A percentile compares a stretch with the other conserved stretches of the same genome.
Conservation (phyloP, 1,284 basidiomycete species). For the Cerrena zonata region DNA sequence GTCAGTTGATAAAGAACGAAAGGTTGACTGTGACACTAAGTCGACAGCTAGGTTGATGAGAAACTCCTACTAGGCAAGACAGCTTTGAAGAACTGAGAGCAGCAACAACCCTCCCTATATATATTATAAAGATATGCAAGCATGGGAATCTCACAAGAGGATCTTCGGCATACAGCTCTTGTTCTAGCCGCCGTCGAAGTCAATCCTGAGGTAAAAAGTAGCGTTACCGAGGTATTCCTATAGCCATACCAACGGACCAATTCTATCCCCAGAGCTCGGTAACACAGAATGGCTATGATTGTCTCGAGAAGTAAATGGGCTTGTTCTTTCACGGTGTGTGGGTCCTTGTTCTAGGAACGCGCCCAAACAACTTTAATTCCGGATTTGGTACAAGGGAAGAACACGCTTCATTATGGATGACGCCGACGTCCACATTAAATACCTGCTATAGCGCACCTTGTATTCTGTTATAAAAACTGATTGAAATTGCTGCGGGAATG, state of each 20-base stretch:
- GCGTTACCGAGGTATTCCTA: too few species aligned
- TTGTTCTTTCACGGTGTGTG: neutral
- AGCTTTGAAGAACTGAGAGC: too few species aligned
- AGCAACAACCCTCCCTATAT: too few species aligned
- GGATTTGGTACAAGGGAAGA: neutral
- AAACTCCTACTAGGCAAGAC: too few species aligned
- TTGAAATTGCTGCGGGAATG: too few species aligned
- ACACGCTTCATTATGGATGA: neutral
- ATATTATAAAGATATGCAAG: too few species aligned
- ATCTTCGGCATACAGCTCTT: too few species aligned
- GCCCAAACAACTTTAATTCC: neutral
- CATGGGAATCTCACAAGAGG: too few species aligned
- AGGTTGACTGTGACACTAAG: neutral
- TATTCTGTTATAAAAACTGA: too few species aligned
- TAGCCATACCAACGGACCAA: neutral
- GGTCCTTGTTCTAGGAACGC: neutral
- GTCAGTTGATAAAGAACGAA: neutral
- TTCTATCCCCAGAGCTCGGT: neutral
- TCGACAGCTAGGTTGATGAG: too few species aligned
- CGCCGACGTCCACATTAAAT: neutral
- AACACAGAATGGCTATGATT: neutral
- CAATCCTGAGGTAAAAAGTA: neutral
- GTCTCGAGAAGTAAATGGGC: neutral
- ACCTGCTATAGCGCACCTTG: too few species aligned
- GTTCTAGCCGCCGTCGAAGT: neutral